Percentiles rank a stretch among this genome's conserved stretches.
phyloP scores from a whole-genome alignment of 1,284 basidiomycete genomes.

The Austroboletus olivaceoglutinosus region DNA sequence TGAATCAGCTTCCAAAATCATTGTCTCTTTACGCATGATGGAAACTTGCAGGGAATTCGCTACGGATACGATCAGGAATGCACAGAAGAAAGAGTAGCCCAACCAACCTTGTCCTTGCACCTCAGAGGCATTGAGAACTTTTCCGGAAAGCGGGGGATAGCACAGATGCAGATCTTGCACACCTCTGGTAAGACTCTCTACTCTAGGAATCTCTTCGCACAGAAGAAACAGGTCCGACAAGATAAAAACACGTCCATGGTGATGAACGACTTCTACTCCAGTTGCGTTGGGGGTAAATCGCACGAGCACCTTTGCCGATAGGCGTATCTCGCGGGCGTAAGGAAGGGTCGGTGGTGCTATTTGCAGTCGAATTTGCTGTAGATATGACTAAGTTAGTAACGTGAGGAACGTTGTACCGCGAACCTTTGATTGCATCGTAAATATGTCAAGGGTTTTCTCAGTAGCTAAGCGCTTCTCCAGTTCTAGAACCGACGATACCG shows the following conservation, averaged over 20 bases:
- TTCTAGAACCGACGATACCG: conserved; percentile 63
- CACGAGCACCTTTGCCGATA: conserved; percentile 74
- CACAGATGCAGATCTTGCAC: conserved; percentile 88
- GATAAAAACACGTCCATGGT: conserved; percentile 82
- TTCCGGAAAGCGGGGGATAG: conserved; percentile 95
- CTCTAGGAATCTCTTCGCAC: conserved; percentile 76
- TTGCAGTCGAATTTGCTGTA: conserved; percentile 86
- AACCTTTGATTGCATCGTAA: conserved; percentile 94
- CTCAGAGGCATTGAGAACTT: conserved; percentile 79
- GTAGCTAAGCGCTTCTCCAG: conserved; percentile 83
- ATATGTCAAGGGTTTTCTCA: conserved; percentile 85
- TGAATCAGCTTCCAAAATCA: conserved; percentile 69
- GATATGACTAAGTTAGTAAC: conserved; percentile 14
- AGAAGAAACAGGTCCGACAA: conserved; percentile 91
- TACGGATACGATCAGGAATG: conserved; percentile 32
- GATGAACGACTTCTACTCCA: conserved; percentile 70
- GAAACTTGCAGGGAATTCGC: conserved; percentile 74
- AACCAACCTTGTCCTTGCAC: conserved; percentile 55
- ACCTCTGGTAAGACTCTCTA: conserved; percentile 53
- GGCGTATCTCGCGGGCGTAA: conserved; percentile 78
- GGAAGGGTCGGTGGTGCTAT: conserved; percentile 81
- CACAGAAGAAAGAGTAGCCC: conserved; percentile 2
- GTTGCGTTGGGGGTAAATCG: conserved; percentile 79
- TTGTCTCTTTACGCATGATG: conserved; percentile 87
- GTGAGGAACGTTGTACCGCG: conserved; percentile 14